phyloP scores from a whole-genome alignment of 768 basidiomycete species.

The Psilocybe tampanensis region DNA sequence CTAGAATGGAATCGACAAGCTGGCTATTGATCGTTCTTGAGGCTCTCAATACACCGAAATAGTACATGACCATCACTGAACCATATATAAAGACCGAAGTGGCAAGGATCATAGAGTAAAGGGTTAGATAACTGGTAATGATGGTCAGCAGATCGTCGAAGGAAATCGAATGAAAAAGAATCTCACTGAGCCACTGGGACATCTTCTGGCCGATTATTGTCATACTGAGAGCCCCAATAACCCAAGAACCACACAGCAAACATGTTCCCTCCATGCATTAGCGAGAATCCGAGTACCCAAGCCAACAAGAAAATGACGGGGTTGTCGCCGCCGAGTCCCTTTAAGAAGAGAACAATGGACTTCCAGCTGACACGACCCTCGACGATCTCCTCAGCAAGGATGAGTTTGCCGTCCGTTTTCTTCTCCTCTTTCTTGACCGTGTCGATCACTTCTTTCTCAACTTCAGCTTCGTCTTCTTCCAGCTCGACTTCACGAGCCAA shows the following conservation, averaged over 20 bases:
- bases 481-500: conserved; percentile 31
- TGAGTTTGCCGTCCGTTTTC: conserved; percentile 33
- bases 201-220: conserved; percentile 31
- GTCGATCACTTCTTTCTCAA: conserved; percentile 31
- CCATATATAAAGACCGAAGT: conserved; percentile 29
- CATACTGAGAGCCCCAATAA: conserved; percentile 50
- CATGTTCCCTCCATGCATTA: conserved; percentile 27
- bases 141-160: not conserved
- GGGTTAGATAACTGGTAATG: conserved; percentile 44
- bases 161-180: not conserved
- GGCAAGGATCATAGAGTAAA: conserved; percentile 19
- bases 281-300: conserved; percentile 28
- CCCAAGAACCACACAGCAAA: conserved; percentile 47
- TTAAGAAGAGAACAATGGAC: conserved; percentile 39
- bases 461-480: conserved; percentile 19
- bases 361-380: conserved; percentile 33
- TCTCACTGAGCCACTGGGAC: conserved; percentile 40
- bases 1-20: conserved; percentile 55
- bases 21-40: conserved; percentile 54
- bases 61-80: conserved; percentile 38
- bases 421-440: conserved; percentile 26
- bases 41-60: conserved; percentile 53
- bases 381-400: conserved; percentile 64
- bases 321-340: conserved; percentile 37
- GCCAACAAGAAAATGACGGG: conserved; percentile 35